phyloP scores from a whole-genome alignment of 495 filamentous ascomycete species.

The Friedmanniomyces simplex region DNA sequence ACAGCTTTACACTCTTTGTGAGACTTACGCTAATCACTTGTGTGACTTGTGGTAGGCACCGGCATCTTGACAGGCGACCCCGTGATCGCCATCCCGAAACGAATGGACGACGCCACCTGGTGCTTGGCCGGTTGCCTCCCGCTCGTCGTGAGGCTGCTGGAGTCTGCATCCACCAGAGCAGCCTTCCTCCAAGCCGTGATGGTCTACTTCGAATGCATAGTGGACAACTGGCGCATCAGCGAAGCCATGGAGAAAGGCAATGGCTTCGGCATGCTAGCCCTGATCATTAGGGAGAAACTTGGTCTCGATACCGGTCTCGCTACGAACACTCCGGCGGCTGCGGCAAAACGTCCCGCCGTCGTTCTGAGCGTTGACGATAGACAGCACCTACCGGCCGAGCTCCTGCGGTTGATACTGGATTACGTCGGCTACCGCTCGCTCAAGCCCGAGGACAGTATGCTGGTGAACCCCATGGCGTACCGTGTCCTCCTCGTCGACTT shows the following conservation, averaged over 20 bases:
- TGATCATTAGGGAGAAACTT: conserved; percentile 66
- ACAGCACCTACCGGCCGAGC: conserved; percentile 53
- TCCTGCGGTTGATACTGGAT: conserved; percentile 64
- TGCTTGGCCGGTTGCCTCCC: conserved; percentile 77
- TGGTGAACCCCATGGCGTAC: conserved; percentile 91
- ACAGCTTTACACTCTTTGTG: background rate
- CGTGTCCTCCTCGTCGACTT: conserved; percentile 82
- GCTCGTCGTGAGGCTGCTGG: conserved; percentile 71
- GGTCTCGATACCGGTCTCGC: conserved; percentile 35
- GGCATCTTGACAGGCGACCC: conserved; percentile 76
- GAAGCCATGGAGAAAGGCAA: conserved; percentile 96
- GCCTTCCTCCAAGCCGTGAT: conserved; percentile 66
- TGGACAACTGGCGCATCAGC: conserved; percentile 90
- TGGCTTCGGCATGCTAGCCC: conserved; percentile 80
- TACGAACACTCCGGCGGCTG: background rate
- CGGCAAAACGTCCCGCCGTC: conserved; percentile 20
- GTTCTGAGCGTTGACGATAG: conserved; percentile 40
- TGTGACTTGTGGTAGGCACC: conserved; percentile 28
- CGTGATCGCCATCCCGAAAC: conserved; percentile 65
- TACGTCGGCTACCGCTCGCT: conserved; percentile 80
- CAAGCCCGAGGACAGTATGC: conserved; percentile 71
- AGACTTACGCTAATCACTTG: background rate
- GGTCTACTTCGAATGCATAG: conserved; percentile 71
- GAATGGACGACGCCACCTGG: conserved; percentile 89
- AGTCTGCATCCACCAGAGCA: conserved; percentile 57